phyloP scores from a whole-genome alignment of 2,329 filamentous ascomycete species.

The Xylaria hypoxylon region DNA sequence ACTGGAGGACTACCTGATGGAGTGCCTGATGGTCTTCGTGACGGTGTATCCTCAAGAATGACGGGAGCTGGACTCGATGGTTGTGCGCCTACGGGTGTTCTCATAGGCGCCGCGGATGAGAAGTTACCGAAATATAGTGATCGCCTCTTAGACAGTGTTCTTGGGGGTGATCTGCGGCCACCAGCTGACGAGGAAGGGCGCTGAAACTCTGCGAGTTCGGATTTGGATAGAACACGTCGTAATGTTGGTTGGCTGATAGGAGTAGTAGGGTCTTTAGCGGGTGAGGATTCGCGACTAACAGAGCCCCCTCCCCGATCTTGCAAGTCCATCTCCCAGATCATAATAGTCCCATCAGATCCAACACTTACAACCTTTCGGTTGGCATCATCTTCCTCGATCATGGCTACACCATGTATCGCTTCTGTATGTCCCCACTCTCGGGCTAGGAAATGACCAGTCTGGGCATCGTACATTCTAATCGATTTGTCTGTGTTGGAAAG shows the following conservation, averaged over 20 bases:
- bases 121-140: constrained; percentile 61
- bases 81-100: constrained; percentile 56
- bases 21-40: constrained; percentile 59
- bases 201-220: constrained; percentile 85
- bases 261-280: constrained; percentile 61
- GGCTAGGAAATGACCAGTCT: constrained; percentile 80
- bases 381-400: constrained; percentile 71
- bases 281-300: constrained; percentile 65
- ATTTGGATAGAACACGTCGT: constrained; percentile 85
- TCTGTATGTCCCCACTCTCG: constrained; percentile 97
- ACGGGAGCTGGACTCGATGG: constrained; percentile 57
- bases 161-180: constrained; percentile 67
- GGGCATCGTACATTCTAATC: constrained; percentile 85
- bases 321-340: constrained; percentile 76
- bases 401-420: constrained; percentile 84
- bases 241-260: constrained; percentile 75
- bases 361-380: constrained; percentile 75
- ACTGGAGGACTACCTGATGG: constrained; percentile 61
- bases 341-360: constrained; percentile 83
- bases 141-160: constrained; percentile 65
- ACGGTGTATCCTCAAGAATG: constrained; percentile 60
- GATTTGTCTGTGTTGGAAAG: constrained; percentile 97
- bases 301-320: constrained; percentile 58
- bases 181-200: constrained; percentile 57
- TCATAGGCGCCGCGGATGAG: constrained; percentile 49